Conservation (phyloP, 1,284 basidiomycete genomes). For the Prillingera fragicola region DNA sequence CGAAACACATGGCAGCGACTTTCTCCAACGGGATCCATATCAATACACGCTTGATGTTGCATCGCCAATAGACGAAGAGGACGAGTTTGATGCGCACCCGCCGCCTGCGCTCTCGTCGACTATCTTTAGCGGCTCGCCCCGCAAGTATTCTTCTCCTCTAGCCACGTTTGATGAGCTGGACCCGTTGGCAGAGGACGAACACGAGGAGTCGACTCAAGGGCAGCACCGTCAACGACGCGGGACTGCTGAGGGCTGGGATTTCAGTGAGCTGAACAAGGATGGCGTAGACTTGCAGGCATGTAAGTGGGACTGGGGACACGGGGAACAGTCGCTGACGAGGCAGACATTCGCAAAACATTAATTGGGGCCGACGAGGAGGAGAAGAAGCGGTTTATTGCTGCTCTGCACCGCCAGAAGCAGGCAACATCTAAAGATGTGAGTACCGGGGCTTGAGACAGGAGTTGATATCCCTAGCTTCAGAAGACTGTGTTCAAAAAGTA, state of each 20-base stretch:
- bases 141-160: too few relatives aligned
- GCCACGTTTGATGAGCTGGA: constrained; percentile 12
- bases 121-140: constrained; percentile 1
- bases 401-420: constrained; percentile 38
- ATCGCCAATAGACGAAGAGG: constrained; percentile 14
- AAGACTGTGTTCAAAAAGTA: constrained; percentile 86
- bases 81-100: constrained; percentile 17
- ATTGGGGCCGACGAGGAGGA: constrained; percentile 47
- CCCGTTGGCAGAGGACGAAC: constrained; percentile 9
- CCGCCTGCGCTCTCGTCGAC: not conserved
- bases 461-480: constrained; percentile 62
- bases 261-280: constrained; percentile 64
- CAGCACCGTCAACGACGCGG: constrained; percentile 31
- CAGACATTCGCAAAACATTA: constrained; percentile 26
- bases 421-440: constrained; percentile 39
- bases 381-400: constrained; percentile 42
- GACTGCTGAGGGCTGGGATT: constrained; percentile 52
- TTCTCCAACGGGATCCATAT: constrained; percentile 32
- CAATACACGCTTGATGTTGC: constrained; percentile 24
- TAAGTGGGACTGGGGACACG: constrained; percentile 50
- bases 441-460: too few relatives aligned
- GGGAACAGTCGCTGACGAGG: not conserved
- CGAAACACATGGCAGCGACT: constrained; percentile 11
- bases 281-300: constrained; percentile 75
- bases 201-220: constrained; percentile 20